phyloP scores from a whole-genome alignment of 495 filamentous ascomycete genomes.

The Astrothelium subdiscretum region DNA sequence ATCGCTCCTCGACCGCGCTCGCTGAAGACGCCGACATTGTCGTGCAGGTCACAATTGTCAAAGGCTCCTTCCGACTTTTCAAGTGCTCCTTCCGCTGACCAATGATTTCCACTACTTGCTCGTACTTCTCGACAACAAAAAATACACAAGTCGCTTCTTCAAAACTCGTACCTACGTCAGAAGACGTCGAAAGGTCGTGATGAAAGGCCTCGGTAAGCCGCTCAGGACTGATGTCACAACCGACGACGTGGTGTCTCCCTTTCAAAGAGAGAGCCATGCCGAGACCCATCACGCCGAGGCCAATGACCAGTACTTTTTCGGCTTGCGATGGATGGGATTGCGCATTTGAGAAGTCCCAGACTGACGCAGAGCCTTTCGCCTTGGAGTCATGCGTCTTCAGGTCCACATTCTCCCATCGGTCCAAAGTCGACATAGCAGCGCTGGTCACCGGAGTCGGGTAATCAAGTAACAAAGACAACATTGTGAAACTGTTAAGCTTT shows the following conservation, averaged over 20 bases:
- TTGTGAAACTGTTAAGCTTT: not conserved
- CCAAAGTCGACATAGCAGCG: not conserved
- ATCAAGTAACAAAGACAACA: not conserved
- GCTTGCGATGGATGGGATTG: not conserved
- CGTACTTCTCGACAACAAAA: not conserved
- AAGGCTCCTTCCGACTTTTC: not conserved
- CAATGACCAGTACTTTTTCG: not conserved
- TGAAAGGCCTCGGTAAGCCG: not conserved
- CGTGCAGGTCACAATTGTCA: not conserved
- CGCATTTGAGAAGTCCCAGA: not conserved
- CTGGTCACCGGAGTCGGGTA: not conserved
- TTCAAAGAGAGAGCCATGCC: not conserved
- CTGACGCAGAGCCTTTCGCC: not conserved
- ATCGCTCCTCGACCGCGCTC: not conserved
- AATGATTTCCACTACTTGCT: not conserved
- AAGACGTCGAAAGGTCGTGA: not conserved
- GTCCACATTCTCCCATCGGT: not conserved
- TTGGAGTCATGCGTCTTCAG: not conserved
- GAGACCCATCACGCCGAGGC: not conserved
- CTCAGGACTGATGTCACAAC: not conserved
- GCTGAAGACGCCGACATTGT: not conserved
- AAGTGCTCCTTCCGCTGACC: not conserved
- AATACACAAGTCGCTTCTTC: not conserved
- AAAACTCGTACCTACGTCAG: not conserved
- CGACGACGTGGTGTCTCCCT: not conserved